Percentiles rank a stretch among this genome's conserved stretches.
phyloP scores from a whole-genome alignment of 2,329 filamentous ascomycete genomes.

The Paracoccidioides brasiliensis region DNA sequence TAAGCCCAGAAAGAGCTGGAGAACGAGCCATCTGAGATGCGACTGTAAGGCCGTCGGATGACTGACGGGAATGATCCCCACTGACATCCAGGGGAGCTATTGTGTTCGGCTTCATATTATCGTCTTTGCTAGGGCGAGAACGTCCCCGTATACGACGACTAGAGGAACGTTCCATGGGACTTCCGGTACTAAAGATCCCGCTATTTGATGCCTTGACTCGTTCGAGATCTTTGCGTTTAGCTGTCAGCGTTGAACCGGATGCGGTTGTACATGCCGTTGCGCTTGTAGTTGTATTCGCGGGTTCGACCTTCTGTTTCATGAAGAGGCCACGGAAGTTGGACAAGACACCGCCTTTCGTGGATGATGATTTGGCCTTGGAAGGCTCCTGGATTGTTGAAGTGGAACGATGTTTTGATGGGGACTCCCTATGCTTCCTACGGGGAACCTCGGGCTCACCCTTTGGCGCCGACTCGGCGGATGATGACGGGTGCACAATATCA shows the following conservation, averaged over 20 bases:
- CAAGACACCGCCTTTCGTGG: conserved; percentile 8
- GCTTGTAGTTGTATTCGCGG: background rate
- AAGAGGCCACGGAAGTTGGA: conserved; percentile 13
- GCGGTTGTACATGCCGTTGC: too few relatives aligned
- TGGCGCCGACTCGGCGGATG: background rate
- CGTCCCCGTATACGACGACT: background rate
- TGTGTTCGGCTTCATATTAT: background rate
- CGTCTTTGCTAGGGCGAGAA: background rate
- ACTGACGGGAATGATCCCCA: background rate
- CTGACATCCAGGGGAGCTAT: background rate
- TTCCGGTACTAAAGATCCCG: background rate
- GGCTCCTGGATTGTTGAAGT: background rate
- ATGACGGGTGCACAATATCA: too few relatives aligned
- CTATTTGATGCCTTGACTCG: background rate
- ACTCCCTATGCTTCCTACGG: background rate
- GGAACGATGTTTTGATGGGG: background rate
- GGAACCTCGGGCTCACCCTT: background rate
- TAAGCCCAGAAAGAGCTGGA: conserved; percentile 8
- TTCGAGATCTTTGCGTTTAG: conserved; percentile 2
- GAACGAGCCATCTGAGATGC: conserved; percentile 1
- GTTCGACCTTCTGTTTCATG: conserved; percentile 9
- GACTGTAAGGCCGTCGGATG: background rate
- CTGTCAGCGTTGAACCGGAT: background rate
- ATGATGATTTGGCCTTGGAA: conserved; percentile 2
- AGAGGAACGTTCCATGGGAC: background rate